phyloP scores from a whole-genome alignment of 2,329 filamentous ascomycete species.

The Pseudonectria foliicola region DNA sequence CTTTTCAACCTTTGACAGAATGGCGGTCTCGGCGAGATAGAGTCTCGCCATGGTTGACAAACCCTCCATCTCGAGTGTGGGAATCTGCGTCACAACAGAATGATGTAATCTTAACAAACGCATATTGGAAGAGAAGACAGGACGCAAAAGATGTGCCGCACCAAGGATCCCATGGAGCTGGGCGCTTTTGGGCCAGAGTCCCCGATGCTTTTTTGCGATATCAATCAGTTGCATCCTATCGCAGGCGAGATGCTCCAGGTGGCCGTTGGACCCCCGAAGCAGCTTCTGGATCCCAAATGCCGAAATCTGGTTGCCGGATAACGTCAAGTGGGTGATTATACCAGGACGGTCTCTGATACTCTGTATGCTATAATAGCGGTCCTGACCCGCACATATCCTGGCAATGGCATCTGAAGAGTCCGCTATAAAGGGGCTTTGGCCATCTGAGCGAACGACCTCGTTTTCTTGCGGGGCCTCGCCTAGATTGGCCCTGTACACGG shows the following conservation, averaged over 20 bases:
- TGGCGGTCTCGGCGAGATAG: slow-evolving; percentile 37
- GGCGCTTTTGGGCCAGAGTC: slow-evolving; percentile 23
- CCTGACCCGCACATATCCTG: slow-evolving; percentile 17
- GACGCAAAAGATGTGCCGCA: slow-evolving; percentile 41
- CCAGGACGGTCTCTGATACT: slow-evolving; percentile 17
- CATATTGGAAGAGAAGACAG: slow-evolving; percentile 46
- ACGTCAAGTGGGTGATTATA: slow-evolving; percentile 44
- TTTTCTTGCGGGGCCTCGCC: slow-evolving; percentile 12
- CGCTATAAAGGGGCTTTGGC: slow-evolving; percentile 11
- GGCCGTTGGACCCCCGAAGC: slow-evolving; percentile 35
- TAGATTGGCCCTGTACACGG: slow-evolving; percentile 21
- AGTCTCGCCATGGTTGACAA: slow-evolving; percentile 29
- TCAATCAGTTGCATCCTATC: slow-evolving; percentile 32
- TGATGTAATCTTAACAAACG: slow-evolving; percentile 50
- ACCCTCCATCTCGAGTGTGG: slow-evolving; percentile 34
- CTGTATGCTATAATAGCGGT: slow-evolving; percentile 12
- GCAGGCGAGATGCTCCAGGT: slow-evolving; percentile 47
- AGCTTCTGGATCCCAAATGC: slow-evolving; percentile 35
- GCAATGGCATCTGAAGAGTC: slow-evolving; percentile 23
- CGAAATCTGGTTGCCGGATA: slow-evolving; percentile 45
- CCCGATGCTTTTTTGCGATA: slow-evolving; percentile 1
- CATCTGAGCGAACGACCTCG: slow-evolving; percentile 27
- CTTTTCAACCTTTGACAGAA: slow-evolving; percentile 36
- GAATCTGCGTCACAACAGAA: slow-evolving; percentile 50
- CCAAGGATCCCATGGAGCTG: slow-evolving; percentile 38